Evolutionary conservation across 2,329 filamentous ascomycete genomes (phyloP).

Genomic region (Raffaelea deltoideospora): DNA sequence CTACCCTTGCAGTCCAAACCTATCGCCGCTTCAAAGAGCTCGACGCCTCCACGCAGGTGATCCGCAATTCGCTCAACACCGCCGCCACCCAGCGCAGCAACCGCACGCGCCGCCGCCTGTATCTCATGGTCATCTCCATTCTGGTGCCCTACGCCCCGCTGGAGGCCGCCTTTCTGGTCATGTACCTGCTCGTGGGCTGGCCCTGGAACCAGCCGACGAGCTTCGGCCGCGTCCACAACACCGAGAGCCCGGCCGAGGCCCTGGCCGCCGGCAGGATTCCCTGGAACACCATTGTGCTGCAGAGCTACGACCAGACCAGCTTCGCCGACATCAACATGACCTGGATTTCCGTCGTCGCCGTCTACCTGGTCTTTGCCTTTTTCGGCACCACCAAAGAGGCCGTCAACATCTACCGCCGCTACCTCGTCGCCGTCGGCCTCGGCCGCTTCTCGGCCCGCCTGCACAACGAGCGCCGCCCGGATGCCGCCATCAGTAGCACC

Average conservation of each 20-base stretch:
- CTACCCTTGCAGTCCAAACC: slow-evolving; percentile 22
- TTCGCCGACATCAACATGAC: slow-evolving; percentile 27
- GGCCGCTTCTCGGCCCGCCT: slow-evolving; percentile 27
- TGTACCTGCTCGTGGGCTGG: slow-evolving; percentile 22
- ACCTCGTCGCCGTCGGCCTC: slow-evolving; percentile 24
- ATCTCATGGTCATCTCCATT: slow-evolving; percentile 38
- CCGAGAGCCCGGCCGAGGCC: no score
- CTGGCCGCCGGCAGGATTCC: slow-evolving; percentile 16
- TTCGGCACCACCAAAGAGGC: slow-evolving; percentile 42
- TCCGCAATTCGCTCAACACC: slow-evolving; percentile 22
- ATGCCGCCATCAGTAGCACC: no score
- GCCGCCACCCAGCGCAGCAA: slow-evolving; percentile 25
- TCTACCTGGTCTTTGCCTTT: slow-evolving; percentile 33
- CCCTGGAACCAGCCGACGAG: slow-evolving; percentile 21
- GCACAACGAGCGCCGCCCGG: slow-evolving; percentile 15
- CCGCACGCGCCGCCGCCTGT: slow-evolving; percentile 35
- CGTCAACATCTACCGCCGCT: slow-evolving; percentile 29
- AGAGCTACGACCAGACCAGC: slow-evolving; percentile 23
- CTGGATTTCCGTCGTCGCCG: slow-evolving; percentile 33
- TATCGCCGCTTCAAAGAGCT: slow-evolving; percentile 33
- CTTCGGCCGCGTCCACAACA: slow-evolving; percentile 25
- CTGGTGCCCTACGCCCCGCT: slow-evolving; percentile 36
- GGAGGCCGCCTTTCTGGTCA: slow-evolving; percentile 21
- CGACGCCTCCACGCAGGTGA: slow-evolving; percentile 22
- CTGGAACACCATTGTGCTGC: slow-evolving; percentile 32